Percentiles rank a stretch among this genome's conserved stretches.
phyloP scores from a whole-genome alignment of 208 protist genomes.

The Trypanosoma cruzi region DNA sequence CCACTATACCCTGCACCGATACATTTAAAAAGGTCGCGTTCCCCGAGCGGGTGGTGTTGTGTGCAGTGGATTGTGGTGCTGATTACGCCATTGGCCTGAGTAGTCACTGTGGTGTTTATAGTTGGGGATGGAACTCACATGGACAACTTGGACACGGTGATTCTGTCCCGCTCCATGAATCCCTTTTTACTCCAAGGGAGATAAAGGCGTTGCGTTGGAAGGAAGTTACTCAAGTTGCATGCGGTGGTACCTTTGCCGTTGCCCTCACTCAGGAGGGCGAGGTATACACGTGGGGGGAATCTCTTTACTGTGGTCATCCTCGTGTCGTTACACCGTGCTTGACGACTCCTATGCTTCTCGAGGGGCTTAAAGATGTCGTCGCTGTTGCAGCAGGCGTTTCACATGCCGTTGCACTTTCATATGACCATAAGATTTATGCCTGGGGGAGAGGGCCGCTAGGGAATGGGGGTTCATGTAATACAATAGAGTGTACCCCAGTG shows the following conservation, averaged over 20 bases:
- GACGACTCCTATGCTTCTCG: conserved; percentile 30
- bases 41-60: conserved; percentile 25
- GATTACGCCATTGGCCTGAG: conserved; percentile 68
- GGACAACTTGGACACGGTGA: conserved; percentile 38
- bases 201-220: conserved; percentile 34
- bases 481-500: conserved; percentile 34
- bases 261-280: conserved; percentile 54
- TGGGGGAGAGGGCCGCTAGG: conserved; percentile 66
- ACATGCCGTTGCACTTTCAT: conserved; percentile 71
- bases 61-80: conserved; percentile 50
- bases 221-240: conserved; percentile 66
- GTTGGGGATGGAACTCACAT: conserved; percentile 75
- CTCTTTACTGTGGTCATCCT: conserved; percentile 57
- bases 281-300: conserved; percentile 64
- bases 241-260: conserved; percentile 69
- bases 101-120: conserved; percentile 39
- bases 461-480: conserved; percentile 14
- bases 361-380: conserved; percentile 36
- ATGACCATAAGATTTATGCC: conserved; percentile 49
- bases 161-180: conserved; percentile 7
- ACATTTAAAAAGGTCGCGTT: conserved; percentile 36
- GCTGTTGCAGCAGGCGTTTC: conserved; percentile 53
- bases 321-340: conserved; percentile 1
- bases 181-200: conserved; percentile 42
- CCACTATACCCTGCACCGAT: neutral